Base-by-base conservation (phyloP, 805 yeast species). In the Sugiyamaella chiloensis region DNA sequence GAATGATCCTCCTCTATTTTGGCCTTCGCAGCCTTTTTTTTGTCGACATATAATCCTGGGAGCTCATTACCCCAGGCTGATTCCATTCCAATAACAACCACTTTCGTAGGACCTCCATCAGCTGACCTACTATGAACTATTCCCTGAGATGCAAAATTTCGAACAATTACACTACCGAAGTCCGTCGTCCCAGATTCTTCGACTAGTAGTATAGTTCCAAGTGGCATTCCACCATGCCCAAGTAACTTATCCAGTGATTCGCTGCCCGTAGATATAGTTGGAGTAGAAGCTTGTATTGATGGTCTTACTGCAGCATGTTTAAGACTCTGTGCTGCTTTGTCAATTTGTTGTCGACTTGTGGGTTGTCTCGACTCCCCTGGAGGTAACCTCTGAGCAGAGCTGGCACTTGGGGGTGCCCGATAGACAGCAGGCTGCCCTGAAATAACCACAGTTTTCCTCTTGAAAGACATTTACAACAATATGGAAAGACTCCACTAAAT, bases 121-220 rank as follows among this genome's bases (percentile, higher is more conserved):
- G n/a, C 40, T 24, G 19, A 47, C 55, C 89, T 69, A 57, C 75
- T 81, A 52, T 85, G 91, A 0, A 79, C 64, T 27, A 83, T 65
- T 11, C 96, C 95, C 64, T 87, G 95, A 1, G 95, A 74, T 1
- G 86, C 81, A 68, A 82, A 86, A 2, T 79, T 69, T 53, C 89
- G 80, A 23, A 81, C 62, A 30, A 91, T 54, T 8, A 87, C 81
- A 4, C 88, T 76, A 5, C 85, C 74, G 60, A 88, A 91, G 60
- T 91, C 97, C 0, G 98, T 91, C 5, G 91, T 83, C 0, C 95
- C 93, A 12, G 79, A 76, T 61, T 91, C 98, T 62, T 87, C 91
- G 3, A 91, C 62, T 11, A 90, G 63, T 31, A 89, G 60, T 4
- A 85, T 74, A 8, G 73, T 66, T 1, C 96, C 96, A 9, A 87